Evolutionary conservation across 2,329 filamentous ascomycete species (phyloP).

Genomic region (Colletotrichum neosansevieriae): DNA sequence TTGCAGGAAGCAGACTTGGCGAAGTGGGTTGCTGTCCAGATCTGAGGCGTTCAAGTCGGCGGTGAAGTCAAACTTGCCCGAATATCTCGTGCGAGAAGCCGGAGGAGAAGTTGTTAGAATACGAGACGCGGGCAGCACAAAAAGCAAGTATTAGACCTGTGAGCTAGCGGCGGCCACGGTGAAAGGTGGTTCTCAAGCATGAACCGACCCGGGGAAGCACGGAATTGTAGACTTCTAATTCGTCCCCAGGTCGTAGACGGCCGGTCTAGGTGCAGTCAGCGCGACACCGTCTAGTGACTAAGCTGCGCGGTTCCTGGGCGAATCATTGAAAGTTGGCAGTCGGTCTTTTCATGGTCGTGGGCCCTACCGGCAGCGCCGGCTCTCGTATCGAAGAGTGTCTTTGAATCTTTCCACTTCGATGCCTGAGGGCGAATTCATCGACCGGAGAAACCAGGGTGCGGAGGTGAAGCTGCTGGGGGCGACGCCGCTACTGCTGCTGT

Average conservation of each 20-base stretch:
- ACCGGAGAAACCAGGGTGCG: neutral
- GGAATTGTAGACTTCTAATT: neutral
- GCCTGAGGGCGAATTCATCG: neutral
- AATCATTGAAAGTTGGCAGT: conserved; percentile 2
- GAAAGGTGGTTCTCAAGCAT: neutral
- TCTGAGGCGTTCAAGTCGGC: conserved; percentile 9
- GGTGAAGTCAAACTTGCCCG: conserved; percentile 21
- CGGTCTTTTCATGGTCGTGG: conserved; percentile 13
- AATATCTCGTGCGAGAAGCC: neutral
- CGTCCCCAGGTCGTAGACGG: neutral
- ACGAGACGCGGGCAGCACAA: conserved; percentile 18
- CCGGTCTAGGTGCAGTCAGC: neutral
- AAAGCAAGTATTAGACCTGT: conserved; percentile 1
- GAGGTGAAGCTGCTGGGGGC: neutral
- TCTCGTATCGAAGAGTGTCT: conserved; percentile 7
- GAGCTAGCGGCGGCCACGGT: neutral
- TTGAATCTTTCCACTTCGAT: neutral
- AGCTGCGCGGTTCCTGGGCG: conserved; percentile 24
- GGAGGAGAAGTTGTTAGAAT: conserved; percentile 11
- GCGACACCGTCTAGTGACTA: conserved; percentile 3
- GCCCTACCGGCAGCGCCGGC: neutral
- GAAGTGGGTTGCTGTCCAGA: neutral
- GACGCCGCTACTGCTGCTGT: conserved; percentile 2
- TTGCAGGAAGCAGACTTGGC: neutral
- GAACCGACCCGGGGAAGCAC: neutral